phyloP scores from a whole-genome alignment of 2,329 filamentous ascomycete species.

The Fusarium sp. region DNA sequence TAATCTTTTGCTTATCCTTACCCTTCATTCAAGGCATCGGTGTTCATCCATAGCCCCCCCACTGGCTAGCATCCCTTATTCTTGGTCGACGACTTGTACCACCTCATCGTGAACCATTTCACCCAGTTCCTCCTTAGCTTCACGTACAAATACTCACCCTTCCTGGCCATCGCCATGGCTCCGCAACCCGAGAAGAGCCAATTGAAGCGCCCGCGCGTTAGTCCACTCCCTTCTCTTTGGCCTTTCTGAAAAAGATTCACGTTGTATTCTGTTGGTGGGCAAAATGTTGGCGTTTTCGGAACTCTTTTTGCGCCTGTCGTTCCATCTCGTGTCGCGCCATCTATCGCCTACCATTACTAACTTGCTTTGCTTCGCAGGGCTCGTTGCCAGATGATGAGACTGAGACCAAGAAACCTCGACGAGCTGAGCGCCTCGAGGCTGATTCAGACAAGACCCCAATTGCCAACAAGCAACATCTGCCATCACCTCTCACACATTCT shows the following conservation, averaged over 20 bases:
- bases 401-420: slow-evolving; percentile 84
- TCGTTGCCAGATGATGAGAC: slow-evolving; percentile 71
- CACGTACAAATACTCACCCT: slow-evolving; percentile 14
- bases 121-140: slow-evolving; percentile 29
- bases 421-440: slow-evolving; percentile 76
- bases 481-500: slow-evolving; percentile 79
- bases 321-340: slow-evolving; percentile 18
- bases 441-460: slow-evolving; percentile 67
- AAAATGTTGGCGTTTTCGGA: background rate
- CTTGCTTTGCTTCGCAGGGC: slow-evolving; percentile 57
- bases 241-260: slow-evolving; percentile 1
- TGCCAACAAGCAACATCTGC: slow-evolving; percentile 74
- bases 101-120: slow-evolving; percentile 26
- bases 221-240: slow-evolving; percentile 46
- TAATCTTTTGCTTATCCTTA: slow-evolving; percentile 17
- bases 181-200: slow-evolving; percentile 79
- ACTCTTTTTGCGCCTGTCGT: slow-evolving; percentile 10
- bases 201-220: slow-evolving; percentile 83
- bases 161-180: slow-evolving; percentile 58
- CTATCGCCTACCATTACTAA: slow-evolving; percentile 33
- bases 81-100: slow-evolving; percentile 1
- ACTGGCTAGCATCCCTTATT: slow-evolving; percentile 9
- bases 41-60: slow-evolving; percentile 17
- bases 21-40: slow-evolving; percentile 38
- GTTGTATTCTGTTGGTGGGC: background rate